Evolutionary conservation across 768 basidiomycete genomes (phyloP).

Genomic region (Macrolepiota fuliginosa): DNA sequence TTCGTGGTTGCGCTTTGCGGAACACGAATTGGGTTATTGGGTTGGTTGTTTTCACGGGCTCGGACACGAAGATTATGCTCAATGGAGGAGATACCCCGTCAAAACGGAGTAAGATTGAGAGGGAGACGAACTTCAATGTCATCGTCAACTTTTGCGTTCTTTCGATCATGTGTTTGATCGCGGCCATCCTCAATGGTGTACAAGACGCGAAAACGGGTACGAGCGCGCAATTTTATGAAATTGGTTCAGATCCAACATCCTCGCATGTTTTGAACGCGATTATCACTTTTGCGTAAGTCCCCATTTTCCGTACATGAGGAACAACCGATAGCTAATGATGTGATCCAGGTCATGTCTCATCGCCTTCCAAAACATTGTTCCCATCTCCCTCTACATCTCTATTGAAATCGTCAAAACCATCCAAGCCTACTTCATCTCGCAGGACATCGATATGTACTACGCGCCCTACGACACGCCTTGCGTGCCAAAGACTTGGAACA

Average conservation of each 20-base stretch:
- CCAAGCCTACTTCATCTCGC: slow-evolving; percentile 94
- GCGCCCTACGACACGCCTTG: slow-evolving; percentile 81
- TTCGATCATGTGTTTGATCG: slow-evolving; percentile 69
- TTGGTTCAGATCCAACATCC: slow-evolving; percentile 56
- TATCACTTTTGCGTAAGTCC: slow-evolving; percentile 86
- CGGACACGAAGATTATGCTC: slow-evolving; percentile 89
- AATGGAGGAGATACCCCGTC: slow-evolving; percentile 93
- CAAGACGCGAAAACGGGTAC: slow-evolving; percentile 58
- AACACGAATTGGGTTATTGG: slow-evolving; percentile 94
- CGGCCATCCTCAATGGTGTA: slow-evolving; percentile 75
- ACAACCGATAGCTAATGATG: slow-evolving; percentile 8
- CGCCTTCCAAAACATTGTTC: slow-evolving; percentile 97
- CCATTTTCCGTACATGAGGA: neutral
- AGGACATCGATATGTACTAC: slow-evolving; percentile 97
- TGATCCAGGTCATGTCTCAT: slow-evolving; percentile 78
- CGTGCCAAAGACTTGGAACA: slow-evolving; percentile 97
- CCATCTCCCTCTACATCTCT: slow-evolving; percentile 94
- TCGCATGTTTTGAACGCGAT: slow-evolving; percentile 70
- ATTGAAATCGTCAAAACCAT: slow-evolving; percentile 98
- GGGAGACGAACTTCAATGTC: slow-evolving; percentile 98
- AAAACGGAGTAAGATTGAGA: slow-evolving; percentile 97
- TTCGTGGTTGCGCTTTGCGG: slow-evolving; percentile 86
- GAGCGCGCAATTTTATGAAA: slow-evolving; percentile 74
- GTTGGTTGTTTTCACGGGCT: slow-evolving; percentile 90
- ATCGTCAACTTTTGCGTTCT: slow-evolving; percentile 88